A percentile compares a stretch with the other conserved stretches of the same genome.
Evolutionary conservation across 306 rosid species (phyloP).

Genomic region (Prunus mira): DNA sequence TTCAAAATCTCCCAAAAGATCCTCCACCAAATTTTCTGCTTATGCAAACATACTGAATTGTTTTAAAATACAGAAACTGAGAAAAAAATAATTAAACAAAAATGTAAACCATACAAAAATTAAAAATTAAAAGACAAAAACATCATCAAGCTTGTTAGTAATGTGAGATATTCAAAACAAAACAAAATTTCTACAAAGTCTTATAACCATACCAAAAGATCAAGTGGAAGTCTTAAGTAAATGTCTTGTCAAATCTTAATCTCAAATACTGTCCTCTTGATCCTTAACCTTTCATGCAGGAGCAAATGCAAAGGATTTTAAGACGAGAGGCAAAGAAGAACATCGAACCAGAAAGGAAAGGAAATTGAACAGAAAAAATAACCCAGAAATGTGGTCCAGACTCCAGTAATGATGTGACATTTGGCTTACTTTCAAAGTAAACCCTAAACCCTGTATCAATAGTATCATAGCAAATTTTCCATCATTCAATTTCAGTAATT

Average conservation of each 20-base stretch:
- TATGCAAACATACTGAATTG: neutral
- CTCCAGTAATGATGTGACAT: neutral
- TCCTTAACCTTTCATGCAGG: neutral
- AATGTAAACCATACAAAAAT: neutral
- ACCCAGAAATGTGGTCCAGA: neutral
- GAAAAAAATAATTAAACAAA: neutral
- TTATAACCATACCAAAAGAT: neutral
- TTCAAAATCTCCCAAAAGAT: constrained; percentile 87
- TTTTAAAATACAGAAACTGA: neutral
- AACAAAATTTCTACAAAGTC: neutral
- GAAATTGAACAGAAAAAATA: neutral
- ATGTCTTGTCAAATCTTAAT: neutral
- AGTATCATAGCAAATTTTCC: neutral
- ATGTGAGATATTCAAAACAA: neutral
- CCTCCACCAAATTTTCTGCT: constrained; percentile 89
- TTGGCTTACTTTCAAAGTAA: neutral
- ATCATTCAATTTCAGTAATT: neutral
- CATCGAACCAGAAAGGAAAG: neutral
- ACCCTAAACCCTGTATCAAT: neutral
- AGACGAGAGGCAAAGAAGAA: neutral
- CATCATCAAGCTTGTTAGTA: neutral
- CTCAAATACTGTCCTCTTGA: neutral
- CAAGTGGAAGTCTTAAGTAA: neutral
- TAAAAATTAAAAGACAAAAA: neutral
- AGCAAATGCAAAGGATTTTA: neutral